These are phyloP conservation scores for Lentinula edodes DNA, from an alignment of 768 basidiomycete genomes.

Conservation along the genomic window DNA sequence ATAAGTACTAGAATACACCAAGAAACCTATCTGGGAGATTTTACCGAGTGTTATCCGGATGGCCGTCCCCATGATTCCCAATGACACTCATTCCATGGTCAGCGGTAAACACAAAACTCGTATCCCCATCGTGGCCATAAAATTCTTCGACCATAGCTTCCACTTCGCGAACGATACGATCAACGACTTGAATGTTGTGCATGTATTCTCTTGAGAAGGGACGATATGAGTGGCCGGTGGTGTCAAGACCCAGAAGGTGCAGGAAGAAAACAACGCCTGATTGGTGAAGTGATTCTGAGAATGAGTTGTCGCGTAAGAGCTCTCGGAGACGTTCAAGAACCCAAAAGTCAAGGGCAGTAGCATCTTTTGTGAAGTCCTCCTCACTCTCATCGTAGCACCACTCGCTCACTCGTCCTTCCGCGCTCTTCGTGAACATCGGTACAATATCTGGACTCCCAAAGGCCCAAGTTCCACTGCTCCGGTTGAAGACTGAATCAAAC, in stretches of 20 bases:
- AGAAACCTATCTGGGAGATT: neutral
- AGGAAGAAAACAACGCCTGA: constrained; percentile 74
- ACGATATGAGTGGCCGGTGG: constrained; percentile 81
- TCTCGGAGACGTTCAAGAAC: constrained; percentile 62
- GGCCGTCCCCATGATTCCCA: constrained; percentile 87
- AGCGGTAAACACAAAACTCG: constrained; percentile 76
- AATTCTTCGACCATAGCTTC: constrained; percentile 59
- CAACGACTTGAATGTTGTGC: constrained; percentile 77
- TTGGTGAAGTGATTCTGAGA: constrained; percentile 38
- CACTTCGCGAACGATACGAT: constrained; percentile 62
- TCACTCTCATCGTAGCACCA: constrained; percentile 75
- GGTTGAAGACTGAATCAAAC: constrained; percentile 88
- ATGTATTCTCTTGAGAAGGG: constrained; percentile 90
- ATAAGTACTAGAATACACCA: neutral
- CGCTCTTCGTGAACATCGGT: constrained; percentile 81
- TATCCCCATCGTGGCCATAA: constrained; percentile 56
- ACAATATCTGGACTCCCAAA: constrained; percentile 88
- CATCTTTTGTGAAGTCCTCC: constrained; percentile 88
- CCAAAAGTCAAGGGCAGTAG: constrained; percentile 74
- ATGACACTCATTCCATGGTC: constrained; percentile 89
- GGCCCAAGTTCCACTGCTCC: constrained; percentile 69
- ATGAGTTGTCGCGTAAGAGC: constrained; percentile 61
- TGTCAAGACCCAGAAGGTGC: constrained; percentile 80
- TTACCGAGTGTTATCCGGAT: constrained; percentile 25
- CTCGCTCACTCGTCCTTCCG: constrained; percentile 61